Percentiles rank a stretch among this genome's conserved stretches.
These are phyloP conservation scores for Bocquillonia castaneifolia DNA, from an alignment of 441 rosid species.

Conservation along the genomic window DNA sequence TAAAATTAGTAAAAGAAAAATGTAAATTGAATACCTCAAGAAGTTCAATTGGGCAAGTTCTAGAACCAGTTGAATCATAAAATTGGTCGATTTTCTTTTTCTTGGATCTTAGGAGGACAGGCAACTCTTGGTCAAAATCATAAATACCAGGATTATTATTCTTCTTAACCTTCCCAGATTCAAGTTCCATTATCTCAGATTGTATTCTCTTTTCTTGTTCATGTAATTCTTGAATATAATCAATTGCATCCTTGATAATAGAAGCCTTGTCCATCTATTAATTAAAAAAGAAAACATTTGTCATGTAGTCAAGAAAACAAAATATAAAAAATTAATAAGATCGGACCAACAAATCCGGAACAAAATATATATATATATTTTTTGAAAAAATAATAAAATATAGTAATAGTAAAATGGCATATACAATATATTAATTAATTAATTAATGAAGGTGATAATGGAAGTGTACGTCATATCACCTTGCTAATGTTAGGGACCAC, in stretches of 20 bases:
- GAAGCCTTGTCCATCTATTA: constrained; percentile 96
- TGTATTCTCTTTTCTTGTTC: constrained; percentile 64
- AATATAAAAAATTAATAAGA: too few relatives aligned
- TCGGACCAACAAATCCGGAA: too few relatives aligned
- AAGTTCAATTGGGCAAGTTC: constrained; percentile 51
- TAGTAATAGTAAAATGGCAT: too few relatives aligned
- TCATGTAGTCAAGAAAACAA: background rate
- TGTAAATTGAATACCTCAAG: constrained; percentile 53
- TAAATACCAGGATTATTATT: constrained; percentile 34
- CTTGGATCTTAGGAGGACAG: constrained; percentile 56
- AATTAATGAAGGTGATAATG: too few relatives aligned
- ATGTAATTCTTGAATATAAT: constrained; percentile 76
- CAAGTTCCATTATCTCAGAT: constrained; percentile 67
- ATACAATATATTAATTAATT: background rate
- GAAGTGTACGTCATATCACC: constrained; percentile 32
- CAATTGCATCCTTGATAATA: constrained; percentile 84
- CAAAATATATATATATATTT: too few relatives aligned
- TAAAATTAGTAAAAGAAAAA: background rate
- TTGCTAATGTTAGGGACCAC: constrained; percentile 92
- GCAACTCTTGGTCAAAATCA: constrained; percentile 54
- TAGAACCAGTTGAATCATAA: constrained; percentile 32
- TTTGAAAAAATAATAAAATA: too few relatives aligned
- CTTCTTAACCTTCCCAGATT: constrained; percentile 44
- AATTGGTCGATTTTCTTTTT: constrained; percentile 42
- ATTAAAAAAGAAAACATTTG: background rate